Base-by-base conservation (phyloP, 345 rosid genomes). In the Dipteronia sinensis region DNA sequence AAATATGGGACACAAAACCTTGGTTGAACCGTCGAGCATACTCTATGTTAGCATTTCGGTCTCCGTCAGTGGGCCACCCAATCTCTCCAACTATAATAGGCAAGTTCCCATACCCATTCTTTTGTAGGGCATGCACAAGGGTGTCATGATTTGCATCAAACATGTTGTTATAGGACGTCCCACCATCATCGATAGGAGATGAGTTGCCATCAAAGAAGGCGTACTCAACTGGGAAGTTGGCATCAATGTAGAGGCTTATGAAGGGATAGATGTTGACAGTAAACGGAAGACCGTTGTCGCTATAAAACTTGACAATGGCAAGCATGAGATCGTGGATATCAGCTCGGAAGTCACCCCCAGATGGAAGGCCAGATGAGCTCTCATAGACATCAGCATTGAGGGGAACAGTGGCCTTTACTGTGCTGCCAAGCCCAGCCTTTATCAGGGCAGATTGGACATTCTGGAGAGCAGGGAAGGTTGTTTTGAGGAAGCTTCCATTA, bases 1-100 rank as follows among this genome's bases (percentile, higher is more conserved):
- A 75, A 47, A 92, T 87, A 72, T 89, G 95, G 42, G 85, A 10
- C 88, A 96, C 79, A 75, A 96, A 90, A 20, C 98, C 99, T 87
- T 92, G 97, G 86, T 91, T 91, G 86, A 96, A 96, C 73, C 90
- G 88, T 38, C 85, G 92, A 25, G 97, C 98, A 79, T 85, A 87
- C 53, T 80, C 88, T 49, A 80, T n/a, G 71, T 94, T 92, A 0
- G 99, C 99, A 29, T 86, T 91, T 68, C 71, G 81, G 70, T 96
- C 91, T 0, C 98, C 97, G 64, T 96, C 99, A 29, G 98, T 96
- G 16, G 99, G 99, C 98, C 99, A 94, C 19, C 99, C 98, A 8
- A 94, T 82, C 81, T 96, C 99, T 29, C 99, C 99, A 11, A 94
- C 76, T 10, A 96, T 88, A 44, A 96, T 84, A 1, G 95, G 93